phyloP scores from a whole-genome alignment of 2,329 filamentous ascomycete species.

The Colletotrichum godetiae region DNA sequence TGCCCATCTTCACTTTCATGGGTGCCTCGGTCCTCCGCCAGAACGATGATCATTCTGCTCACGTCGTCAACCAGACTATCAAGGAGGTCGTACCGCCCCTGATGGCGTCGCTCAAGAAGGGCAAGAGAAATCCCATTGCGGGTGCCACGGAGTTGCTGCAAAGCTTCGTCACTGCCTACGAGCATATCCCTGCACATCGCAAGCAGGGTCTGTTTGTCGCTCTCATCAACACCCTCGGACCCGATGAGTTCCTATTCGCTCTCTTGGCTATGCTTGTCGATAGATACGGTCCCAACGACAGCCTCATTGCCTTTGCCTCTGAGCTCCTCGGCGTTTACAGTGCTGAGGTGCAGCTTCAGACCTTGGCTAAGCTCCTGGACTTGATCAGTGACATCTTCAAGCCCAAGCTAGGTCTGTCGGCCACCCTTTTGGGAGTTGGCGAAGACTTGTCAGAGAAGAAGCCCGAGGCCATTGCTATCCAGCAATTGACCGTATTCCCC shows the following conservation, averaged over 20 bases:
- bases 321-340: slow-evolving; percentile 80
- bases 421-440: slow-evolving; percentile 72
- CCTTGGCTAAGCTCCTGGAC: slow-evolving; percentile 80
- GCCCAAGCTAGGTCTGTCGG: slow-evolving; percentile 79
- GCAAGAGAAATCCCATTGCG: slow-evolving; percentile 80
- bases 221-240: slow-evolving; percentile 84
- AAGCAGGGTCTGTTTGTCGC: slow-evolving; percentile 86
- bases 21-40: slow-evolving; percentile 90
- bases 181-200: slow-evolving; percentile 91
- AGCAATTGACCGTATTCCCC: slow-evolving; percentile 67
- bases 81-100: slow-evolving; percentile 93
- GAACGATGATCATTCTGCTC: slow-evolving; percentile 95
- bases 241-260: slow-evolving; percentile 88
- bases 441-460: slow-evolving; percentile 57
- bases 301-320: slow-evolving; percentile 78
- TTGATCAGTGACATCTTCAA: slow-evolving; percentile 81
- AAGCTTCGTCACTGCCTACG: slow-evolving; percentile 95
- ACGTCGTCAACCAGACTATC: slow-evolving; percentile 95
- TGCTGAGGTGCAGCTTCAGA: slow-evolving; percentile 80
- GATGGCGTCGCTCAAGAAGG: slow-evolving; percentile 84
- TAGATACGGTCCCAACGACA: slow-evolving; percentile 82
- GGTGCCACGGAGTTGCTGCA: slow-evolving; percentile 91
- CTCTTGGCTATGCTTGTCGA: slow-evolving; percentile 92
- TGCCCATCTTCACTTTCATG: slow-evolving; percentile 99
- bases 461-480: slow-evolving; percentile 54